phyloP scores from a whole-genome alignment of 352 stramenopile species.

The Phytophthora lateralis region DNA sequence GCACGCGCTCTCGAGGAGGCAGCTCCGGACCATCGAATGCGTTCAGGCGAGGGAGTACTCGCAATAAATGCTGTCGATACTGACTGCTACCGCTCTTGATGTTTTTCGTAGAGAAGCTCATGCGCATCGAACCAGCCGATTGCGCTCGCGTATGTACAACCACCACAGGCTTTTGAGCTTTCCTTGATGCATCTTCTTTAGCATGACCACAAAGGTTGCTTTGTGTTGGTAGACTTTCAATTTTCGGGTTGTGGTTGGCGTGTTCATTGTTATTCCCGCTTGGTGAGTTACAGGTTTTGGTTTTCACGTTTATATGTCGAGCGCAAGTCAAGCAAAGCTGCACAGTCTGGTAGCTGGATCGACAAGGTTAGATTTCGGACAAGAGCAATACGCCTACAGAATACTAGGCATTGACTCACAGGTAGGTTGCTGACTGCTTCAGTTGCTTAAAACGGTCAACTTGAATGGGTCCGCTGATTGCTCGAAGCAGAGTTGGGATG shows the following conservation, averaged over 20 bases:
- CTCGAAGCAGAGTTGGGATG: slow-evolving; percentile 43
- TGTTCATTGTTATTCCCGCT: slow-evolving; percentile 9
- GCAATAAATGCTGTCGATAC: slow-evolving; percentile 38
- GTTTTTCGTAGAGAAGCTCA: slow-evolving; percentile 44
- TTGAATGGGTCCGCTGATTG: slow-evolving; percentile 37
- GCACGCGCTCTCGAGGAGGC: slow-evolving; percentile 34
- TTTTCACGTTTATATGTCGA: slow-evolving; percentile 28
- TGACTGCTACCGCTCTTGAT: slow-evolving; percentile 34
- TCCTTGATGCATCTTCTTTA: slow-evolving; percentile 13
- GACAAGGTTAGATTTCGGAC: not conserved
- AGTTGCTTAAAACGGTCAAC: slow-evolving; percentile 49
- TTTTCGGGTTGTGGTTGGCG: not conserved
- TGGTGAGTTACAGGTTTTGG: not conserved
- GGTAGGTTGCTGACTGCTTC: slow-evolving; percentile 41
- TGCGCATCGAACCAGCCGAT: slow-evolving; percentile 32
- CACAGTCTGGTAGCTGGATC: slow-evolving; percentile 48
- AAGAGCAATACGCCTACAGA: not conserved
- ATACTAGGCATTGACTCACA: slow-evolving; percentile 32
- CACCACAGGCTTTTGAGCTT: slow-evolving; percentile 27
- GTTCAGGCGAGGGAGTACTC: slow-evolving; percentile 34
- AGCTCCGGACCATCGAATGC: slow-evolving; percentile 10
- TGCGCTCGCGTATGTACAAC: slow-evolving; percentile 31
- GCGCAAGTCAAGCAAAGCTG: slow-evolving; percentile 49
- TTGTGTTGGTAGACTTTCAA: not conserved
- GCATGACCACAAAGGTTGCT: not conserved